Evolutionary conservation across 805 yeast genomes (phyloP).

Genomic region (Suhomyces tanzawaensis): DNA sequence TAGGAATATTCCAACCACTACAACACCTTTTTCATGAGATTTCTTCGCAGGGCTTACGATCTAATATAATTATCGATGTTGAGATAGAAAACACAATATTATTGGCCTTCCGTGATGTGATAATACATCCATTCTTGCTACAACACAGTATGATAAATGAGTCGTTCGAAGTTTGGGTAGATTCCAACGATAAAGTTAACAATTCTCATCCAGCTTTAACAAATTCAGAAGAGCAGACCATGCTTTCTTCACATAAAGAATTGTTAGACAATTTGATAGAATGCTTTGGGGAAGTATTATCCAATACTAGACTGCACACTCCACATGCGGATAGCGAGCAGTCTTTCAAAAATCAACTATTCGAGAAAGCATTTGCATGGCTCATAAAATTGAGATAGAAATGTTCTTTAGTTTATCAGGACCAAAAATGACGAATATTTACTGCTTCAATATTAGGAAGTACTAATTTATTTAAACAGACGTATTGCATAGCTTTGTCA

Average conservation of each 20-base stretch:
- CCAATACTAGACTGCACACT: constrained; percentile 14
- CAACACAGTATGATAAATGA: constrained; percentile 12
- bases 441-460: too few species aligned
- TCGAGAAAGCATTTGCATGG: constrained; percentile 23
- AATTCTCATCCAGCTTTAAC: too few species aligned
- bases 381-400: too few species aligned
- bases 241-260: neutral
- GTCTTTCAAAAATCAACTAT: constrained; percentile 14
- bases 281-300: constrained; percentile 20
- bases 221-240: neutral
- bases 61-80: constrained; percentile 11
- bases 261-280: constrained; percentile 13
- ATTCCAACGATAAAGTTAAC: too few species aligned
- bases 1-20: constrained; percentile 26
- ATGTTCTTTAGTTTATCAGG: too few species aligned
- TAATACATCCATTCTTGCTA: constrained; percentile 24
- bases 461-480: too few species aligned
- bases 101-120: constrained; percentile 26
- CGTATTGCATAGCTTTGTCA: too few species aligned
- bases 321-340: constrained; percentile 22
- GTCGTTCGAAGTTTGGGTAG: too few species aligned
- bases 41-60: constrained; percentile 7
- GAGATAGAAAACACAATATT: constrained; percentile 28
- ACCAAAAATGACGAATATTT: too few species aligned
- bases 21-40: constrained; percentile 18